Evolutionary conservation across 192 early-diverging fungal genomes (phyloP), one percentile per base, ranked within the genome.

Genomic region (Coemansia sp.): DNA sequence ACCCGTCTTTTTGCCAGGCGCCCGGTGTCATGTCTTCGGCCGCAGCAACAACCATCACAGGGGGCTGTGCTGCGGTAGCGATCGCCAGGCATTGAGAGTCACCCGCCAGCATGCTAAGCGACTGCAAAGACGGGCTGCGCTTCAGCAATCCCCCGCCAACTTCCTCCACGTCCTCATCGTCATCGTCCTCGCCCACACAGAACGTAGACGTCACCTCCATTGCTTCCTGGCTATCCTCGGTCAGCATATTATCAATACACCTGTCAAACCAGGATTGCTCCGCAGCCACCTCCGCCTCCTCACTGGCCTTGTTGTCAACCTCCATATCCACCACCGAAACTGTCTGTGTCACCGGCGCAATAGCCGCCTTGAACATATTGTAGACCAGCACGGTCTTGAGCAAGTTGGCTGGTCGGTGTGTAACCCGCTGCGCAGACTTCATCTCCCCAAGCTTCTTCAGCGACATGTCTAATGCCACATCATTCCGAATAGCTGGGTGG

Each of bases 201-300:
- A 58, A 58, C 3, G 56, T 21, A 21, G 51, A n/a, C 5, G 24
- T 16, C 5, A 14, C 11, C 1, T 56, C 53, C 60, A 39, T 46
- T 0, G 39, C 16, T 28, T 70, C 68, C 31, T 58, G 48, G 14
- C 50, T 60, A 6, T 81, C 78, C 13, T 71, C 71, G 0, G 64
- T 68, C 8, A 75, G 65, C 70, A 81, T 73, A 2, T 43, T 39
- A 39, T 81, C 78, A 5, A 81, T 69, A 37, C 78, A 81, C 34
- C 63, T 61, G 70, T 81, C 78, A 59, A 81, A 81, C 78, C 78
- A 81, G 10, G 78, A 76, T 50, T 76, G 78, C 78, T 81, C 78
- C 3, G 71, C 77, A 5, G 56, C 70, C 0, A 63, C 70, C 1
- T 58, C 72, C 6, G 60, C 62, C 26, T 38, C 33, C 33, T 50